Evolutionary conservation across 768 basidiomycete genomes (phyloP).

Genomic region (Mycena epipterygia): DNA sequence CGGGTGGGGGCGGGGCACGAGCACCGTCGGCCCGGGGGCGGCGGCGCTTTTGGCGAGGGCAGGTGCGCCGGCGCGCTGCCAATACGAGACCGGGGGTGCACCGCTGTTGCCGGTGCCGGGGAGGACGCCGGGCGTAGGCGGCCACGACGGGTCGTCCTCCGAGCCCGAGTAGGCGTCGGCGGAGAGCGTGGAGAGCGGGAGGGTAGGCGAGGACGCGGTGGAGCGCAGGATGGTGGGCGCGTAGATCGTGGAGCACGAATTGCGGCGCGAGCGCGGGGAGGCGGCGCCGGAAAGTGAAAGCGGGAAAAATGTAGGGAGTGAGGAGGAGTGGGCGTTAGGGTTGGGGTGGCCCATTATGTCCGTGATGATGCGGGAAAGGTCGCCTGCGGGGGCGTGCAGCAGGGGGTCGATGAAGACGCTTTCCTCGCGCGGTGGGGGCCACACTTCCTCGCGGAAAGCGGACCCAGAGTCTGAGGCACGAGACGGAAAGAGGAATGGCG

Average conservation of each 20-base stretch:
- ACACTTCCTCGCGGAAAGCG: conserved; percentile 34
- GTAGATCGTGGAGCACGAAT: conserved; percentile 16
- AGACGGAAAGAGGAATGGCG: conserved; percentile 29
- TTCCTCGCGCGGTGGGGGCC: conserved; percentile 33
- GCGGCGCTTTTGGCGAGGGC: background rate
- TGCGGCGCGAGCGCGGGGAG: conserved; percentile 5
- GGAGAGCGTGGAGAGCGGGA: conserved; percentile 3
- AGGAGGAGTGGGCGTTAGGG: background rate
- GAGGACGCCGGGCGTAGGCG: conserved; percentile 20
- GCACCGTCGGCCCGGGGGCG: background rate
- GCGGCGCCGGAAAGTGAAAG: background rate
- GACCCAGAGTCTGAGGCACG: conserved; percentile 30
- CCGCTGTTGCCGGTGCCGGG: no score
- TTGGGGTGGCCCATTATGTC: conserved; percentile 24
- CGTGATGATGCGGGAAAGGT: conserved; percentile 25
- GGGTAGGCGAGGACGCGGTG: conserved; percentile 2
- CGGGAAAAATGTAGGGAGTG: background rate
- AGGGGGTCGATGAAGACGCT: conserved; percentile 35
- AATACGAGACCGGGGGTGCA: conserved; percentile 7
- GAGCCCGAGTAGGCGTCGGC: conserved; percentile 1
- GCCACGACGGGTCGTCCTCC: conserved; percentile 33
- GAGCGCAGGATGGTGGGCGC: conserved; percentile 11
- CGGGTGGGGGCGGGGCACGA: no score
- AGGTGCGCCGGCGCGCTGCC: conserved; percentile 1
- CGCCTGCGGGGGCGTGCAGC: conserved; percentile 10